A percentile compares a stretch with the other conserved stretches of the same genome.
Evolutionary conservation across 768 basidiomycete genomes (phyloP).

Genomic region (Tulasnella sp.): DNA sequence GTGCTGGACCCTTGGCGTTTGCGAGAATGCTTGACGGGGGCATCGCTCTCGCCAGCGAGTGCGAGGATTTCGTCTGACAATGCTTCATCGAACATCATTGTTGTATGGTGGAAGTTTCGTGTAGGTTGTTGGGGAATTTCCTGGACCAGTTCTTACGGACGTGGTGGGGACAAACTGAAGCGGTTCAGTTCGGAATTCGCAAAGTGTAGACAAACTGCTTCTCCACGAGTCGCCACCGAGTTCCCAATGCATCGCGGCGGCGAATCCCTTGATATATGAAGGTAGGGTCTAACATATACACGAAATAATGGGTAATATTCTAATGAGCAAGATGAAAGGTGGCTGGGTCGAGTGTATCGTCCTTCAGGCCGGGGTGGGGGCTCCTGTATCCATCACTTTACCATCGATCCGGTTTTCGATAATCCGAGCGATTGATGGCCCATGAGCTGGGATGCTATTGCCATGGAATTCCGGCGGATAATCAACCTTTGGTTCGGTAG

Average conservation of each 20-base stretch:
- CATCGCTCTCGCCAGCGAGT: conserved; percentile 36
- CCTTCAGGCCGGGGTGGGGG: background rate
- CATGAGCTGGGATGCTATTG: conserved; percentile 67
- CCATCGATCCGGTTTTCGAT: conserved; percentile 42
- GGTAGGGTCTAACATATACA: background rate
- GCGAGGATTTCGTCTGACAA: conserved; percentile 37
- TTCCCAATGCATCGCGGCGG: background rate
- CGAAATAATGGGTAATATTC: background rate
- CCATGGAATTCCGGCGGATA: conserved; percentile 86
- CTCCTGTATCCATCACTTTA: background rate
- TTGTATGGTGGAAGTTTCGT: background rate
- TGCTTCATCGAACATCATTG: conserved; percentile 30
- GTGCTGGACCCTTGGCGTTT: conserved; percentile 29
- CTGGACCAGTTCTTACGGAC: background rate
- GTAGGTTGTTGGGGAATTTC: background rate
- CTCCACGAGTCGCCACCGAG: background rate
- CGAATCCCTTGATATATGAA: background rate
- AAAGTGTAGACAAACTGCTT: background rate
- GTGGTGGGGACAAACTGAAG: background rate
- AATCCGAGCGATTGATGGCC: conserved; percentile 59
- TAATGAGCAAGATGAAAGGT: background rate
- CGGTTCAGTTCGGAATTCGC: background rate
- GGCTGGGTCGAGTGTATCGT: background rate
- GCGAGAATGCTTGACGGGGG: conserved; percentile 27
- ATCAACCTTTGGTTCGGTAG: conserved; percentile 49